Base-by-base conservation (phyloP, 2,329 filamentous ascomycete species). In the Diaporthe sp. region DNA sequence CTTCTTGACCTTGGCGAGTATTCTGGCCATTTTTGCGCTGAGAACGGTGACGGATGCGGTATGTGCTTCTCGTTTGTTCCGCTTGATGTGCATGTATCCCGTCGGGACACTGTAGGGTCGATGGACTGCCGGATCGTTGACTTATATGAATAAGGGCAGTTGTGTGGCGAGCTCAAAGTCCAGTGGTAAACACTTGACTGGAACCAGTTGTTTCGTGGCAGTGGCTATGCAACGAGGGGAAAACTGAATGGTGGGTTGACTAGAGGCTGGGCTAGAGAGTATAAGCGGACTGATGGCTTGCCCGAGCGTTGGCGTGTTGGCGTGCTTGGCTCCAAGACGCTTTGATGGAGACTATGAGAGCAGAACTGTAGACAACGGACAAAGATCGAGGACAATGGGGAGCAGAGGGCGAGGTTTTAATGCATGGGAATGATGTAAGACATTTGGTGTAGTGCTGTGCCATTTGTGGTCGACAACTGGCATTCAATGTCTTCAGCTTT, bases 1-100 rank as follows among this genome's bases (percentile, higher is more conserved):
- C 39, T 61, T 72, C 58, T 73, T 73, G 58, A 73, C 37, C 37
- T 65, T 65, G 25, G 31, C 58, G 71, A 73, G 22, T 34, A 73
- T 53, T 59, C 61, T 65, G 71, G 58, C 71, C 71, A 73, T 73
- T 13, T 44, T 73, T 22, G 25, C 25, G 8, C 15, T 34, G 9
- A 73, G 22, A 31, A 28, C 5, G 13, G 53, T 42, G 55, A 19
- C 25, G 22, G 25, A 51, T 25, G 55, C 37, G 17, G 59, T 34
- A 8, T 15, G 25, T 34, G 58, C 2, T 8, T 13, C 25, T 57
- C 39, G 49, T 34, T n/a, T 44, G 58, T 28, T 31, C 10, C 19
- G n/a, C 37, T 25, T 57, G 46, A 34, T 46, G 58, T 17, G 46
- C 65, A 55, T 69, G 34, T 28, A 42, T 19, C 44, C 39, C 13